Evolutionary conservation across 1,139 yeast genomes (phyloP).

Genomic region (Hemisphaericaspora lyxosophila): DNA sequence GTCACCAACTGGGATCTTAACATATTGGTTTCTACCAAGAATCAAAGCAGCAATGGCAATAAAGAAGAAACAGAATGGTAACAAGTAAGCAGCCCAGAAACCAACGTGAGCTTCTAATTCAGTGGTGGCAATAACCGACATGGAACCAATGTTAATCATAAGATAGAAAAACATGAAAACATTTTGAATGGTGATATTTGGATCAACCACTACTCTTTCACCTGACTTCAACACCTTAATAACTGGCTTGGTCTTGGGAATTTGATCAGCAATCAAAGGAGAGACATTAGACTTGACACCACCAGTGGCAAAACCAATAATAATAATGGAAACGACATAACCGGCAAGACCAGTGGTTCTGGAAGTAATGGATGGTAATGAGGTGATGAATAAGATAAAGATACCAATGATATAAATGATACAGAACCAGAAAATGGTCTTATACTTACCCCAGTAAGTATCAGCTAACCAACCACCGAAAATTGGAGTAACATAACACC

Average conservation of each 20-base stretch:
- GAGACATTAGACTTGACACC: slow-evolving; percentile 79
- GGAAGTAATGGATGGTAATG: slow-evolving; percentile 61
- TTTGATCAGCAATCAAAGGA: slow-evolving; percentile 78
- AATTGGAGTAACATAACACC: slow-evolving; percentile 81
- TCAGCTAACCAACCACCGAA: slow-evolving; percentile 78
- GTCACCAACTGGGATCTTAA: slow-evolving; percentile 63
- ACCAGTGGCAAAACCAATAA: slow-evolving; percentile 79
- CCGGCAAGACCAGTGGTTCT: slow-evolving; percentile 50
- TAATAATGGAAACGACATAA: slow-evolving; percentile 59
- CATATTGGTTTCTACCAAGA: slow-evolving; percentile 56
- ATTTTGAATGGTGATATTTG: slow-evolving; percentile 41
- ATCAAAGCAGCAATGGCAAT: slow-evolving; percentile 57
- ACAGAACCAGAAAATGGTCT: slow-evolving; percentile 63
- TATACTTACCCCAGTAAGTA: slow-evolving; percentile 69
- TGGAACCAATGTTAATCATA: slow-evolving; percentile 43
- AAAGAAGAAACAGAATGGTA: slow-evolving; percentile 68
- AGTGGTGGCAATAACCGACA: slow-evolving; percentile 45
- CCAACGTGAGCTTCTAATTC: slow-evolving; percentile 37
- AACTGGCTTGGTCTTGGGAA: slow-evolving; percentile 41
- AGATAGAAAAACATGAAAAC: slow-evolving; percentile 45
- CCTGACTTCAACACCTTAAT: slow-evolving; percentile 37
- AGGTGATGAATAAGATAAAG: slow-evolving; percentile 65
- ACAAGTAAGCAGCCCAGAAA: slow-evolving; percentile 47
- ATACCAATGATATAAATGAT: slow-evolving; percentile 63
- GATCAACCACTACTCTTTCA: slow-evolving; percentile 41